These are phyloP conservation scores for Trichophyton rubrum DNA, from an alignment of 2,329 filamentous ascomycete species.

Conservation along the genomic window DNA sequence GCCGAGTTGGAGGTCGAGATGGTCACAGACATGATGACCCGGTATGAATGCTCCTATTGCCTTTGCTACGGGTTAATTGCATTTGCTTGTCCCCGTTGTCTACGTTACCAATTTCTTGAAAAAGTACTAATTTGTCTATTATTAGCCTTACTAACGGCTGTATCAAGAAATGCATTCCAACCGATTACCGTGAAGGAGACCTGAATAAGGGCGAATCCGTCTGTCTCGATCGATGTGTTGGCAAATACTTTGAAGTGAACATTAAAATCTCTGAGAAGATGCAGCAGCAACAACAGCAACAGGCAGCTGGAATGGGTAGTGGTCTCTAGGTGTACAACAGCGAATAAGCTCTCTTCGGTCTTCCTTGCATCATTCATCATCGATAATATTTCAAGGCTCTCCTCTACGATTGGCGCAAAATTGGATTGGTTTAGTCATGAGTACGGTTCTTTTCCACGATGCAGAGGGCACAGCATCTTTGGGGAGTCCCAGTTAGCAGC, in stretches of 20 bases:
- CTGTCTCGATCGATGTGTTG: constrained; percentile 91
- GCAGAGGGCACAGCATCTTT: background rate
- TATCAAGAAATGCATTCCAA: constrained; percentile 84
- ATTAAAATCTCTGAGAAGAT: constrained; percentile 96
- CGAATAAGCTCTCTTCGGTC: background rate
- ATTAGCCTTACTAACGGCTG: constrained; percentile 72
- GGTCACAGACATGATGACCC: constrained; percentile 94
- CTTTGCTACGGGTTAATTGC: background rate
- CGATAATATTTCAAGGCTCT: background rate
- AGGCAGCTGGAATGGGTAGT: background rate
- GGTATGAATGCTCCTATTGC: constrained; percentile 44
- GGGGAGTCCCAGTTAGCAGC: background rate
- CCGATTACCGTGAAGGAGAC: constrained; percentile 86
- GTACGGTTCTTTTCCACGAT: background rate
- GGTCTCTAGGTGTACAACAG: background rate
- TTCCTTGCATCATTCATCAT: background rate
- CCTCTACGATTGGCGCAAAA: background rate
- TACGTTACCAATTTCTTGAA: background rate
- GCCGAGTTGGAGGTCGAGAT: constrained; percentile 97
- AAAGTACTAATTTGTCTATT: background rate
- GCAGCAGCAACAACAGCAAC: constrained; percentile 57
- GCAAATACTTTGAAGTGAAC: constrained; percentile 98
- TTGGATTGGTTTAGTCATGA: background rate
- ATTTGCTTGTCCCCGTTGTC: background rate
- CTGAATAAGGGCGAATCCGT: constrained; percentile 98